phyloP scores from a whole-genome alignment of 1,139 yeast genomes.

The Blastobotrys serpentis region DNA sequence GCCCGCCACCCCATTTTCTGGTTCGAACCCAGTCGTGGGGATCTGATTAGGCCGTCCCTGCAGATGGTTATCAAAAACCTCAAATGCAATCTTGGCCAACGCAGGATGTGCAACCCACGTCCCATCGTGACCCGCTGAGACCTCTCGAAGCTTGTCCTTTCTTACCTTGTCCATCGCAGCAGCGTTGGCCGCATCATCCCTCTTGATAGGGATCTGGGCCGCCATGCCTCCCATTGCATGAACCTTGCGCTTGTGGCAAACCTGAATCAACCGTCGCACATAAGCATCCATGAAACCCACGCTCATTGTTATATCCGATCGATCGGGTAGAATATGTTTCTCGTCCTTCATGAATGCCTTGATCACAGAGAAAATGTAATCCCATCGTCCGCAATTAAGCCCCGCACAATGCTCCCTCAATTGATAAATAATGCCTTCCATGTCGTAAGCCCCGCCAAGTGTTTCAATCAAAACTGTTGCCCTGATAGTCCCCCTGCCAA shows the following conservation, averaged over 20 bases:
- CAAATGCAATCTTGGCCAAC: conserved; percentile 69
- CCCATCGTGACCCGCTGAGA: conserved; percentile 72
- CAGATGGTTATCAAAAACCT: conserved; percentile 78
- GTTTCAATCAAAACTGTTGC: conserved; percentile 80
- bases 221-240: conserved; percentile 89
- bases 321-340: conserved; percentile 66
- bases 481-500: conserved; percentile 70
- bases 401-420: conserved; percentile 74
- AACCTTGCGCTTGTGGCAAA: conserved; percentile 72
- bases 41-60: conserved; percentile 82
- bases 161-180: conserved; percentile 70
- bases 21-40: conserved; percentile 44
- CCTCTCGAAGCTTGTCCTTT: conserved; percentile 74
- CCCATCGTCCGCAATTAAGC: conserved; percentile 83
- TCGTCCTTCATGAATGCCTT: conserved; percentile 65
- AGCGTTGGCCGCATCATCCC: conserved; percentile 61
- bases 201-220: conserved; percentile 76
- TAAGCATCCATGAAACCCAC: conserved; percentile 74
- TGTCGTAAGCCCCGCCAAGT: conserved; percentile 72
- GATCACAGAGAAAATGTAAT: conserved; percentile 71
- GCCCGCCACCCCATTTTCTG: conserved; percentile 48
- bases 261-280: conserved; percentile 63
- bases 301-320: conserved; percentile 71
- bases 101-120: conserved; percentile 86
- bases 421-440: conserved; percentile 79